Percentiles rank a stretch among this genome's conserved stretches.
Conservation (phyloP, 805 yeast genomes). For the Cephaloascus fragrans region DNA sequence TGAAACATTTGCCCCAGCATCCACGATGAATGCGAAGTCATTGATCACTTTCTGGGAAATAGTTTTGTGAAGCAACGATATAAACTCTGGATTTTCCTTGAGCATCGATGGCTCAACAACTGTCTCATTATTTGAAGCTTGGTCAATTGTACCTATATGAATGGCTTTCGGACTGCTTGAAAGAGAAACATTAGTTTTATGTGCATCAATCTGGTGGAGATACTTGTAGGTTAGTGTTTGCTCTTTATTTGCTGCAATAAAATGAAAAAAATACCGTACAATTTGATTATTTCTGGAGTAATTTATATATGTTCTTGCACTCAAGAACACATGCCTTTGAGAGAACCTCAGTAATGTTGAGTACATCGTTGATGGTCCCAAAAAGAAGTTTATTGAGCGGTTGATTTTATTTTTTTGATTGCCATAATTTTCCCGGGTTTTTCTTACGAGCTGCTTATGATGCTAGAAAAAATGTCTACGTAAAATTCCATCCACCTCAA, state of each 20-base stretch:
- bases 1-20: conserved; percentile 41
- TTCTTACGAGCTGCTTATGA: no score
- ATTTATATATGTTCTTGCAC: neutral
- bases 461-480: neutral
- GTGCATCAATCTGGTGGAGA: neutral
- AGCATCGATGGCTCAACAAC: conserved; percentile 14
- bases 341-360: neutral
- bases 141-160: conserved; percentile 12
- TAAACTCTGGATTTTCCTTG: conserved; percentile 15
- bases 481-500: neutral
- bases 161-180: conserved; percentile 11
- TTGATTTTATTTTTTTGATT: no score
- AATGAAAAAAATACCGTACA: neutral
- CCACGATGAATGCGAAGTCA: conserved; percentile 47
- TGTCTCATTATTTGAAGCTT: conserved; percentile 1
- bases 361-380: neutral
- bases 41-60: conserved; percentile 15
- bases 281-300: neutral
- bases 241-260: neutral
- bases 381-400: no score
- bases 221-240: neutral
- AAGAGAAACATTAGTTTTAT: conserved; percentile 6
- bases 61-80: conserved; percentile 15
- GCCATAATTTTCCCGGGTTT: no score
- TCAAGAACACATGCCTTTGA: neutral